Percentiles rank a stretch among this genome's conserved stretches.
phyloP scores from a whole-genome alignment of 805 yeast genomes.

The Tetrapisispora taiwanensis region DNA sequence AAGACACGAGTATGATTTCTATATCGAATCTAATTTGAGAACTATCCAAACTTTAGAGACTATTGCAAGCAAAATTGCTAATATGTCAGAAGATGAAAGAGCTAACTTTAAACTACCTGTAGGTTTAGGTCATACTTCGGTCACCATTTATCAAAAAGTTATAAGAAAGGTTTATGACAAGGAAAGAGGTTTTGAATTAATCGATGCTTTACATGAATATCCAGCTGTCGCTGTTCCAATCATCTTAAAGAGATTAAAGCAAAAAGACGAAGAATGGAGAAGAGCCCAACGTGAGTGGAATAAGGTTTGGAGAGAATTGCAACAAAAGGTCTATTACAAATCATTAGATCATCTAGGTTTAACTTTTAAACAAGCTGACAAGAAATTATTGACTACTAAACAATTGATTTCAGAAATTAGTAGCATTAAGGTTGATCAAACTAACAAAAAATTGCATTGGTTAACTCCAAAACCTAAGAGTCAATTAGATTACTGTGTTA shows the following conservation, averaged over 20 bases:
- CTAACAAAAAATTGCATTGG: conserved; percentile 77
- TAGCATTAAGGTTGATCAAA: conserved; percentile 84
- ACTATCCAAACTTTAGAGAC: conserved; percentile 94
- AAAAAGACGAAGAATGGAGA: conserved; percentile 98
- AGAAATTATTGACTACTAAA: conserved; percentile 80
- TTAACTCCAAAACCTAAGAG: conserved; percentile 79
- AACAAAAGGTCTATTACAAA: conserved; percentile 87
- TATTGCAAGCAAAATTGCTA: conserved; percentile 84
- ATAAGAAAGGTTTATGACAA: conserved; percentile 86
- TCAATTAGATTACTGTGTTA: conserved; percentile 51
- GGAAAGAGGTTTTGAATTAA: conserved; percentile 91
- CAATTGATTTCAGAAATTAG: conserved; percentile 86
- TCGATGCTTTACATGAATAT: conserved; percentile 88
- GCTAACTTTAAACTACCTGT: conserved; percentile 78
- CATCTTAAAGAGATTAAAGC: conserved; percentile 83
- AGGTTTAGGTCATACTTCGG: conserved; percentile 86
- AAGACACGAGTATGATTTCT: conserved; percentile 92
- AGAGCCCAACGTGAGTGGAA: conserved; percentile 98
- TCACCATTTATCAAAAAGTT: conserved; percentile 87
- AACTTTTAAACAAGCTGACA: conserved; percentile 94
- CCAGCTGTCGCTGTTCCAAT: conserved; percentile 95
- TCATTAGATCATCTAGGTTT: conserved; percentile 91
- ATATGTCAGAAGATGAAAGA: conserved; percentile 86
- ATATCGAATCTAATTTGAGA: conserved; percentile 88
- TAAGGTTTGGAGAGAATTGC: conserved; percentile 97